These are phyloP conservation scores for Combretum micranthum DNA, from an alignment of 345 rosid species.

Conservation along the genomic window DNA sequence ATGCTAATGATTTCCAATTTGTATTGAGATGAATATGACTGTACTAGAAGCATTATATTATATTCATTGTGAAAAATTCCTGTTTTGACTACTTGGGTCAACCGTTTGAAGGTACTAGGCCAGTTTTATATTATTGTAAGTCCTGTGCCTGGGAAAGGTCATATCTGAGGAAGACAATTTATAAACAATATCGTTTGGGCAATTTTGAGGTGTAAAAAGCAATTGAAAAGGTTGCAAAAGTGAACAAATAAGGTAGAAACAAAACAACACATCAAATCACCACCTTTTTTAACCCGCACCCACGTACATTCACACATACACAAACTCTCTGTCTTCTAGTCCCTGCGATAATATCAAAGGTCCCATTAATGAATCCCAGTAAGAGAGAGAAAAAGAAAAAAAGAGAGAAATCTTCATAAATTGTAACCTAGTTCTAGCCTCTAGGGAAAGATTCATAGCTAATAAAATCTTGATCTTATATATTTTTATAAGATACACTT, in stretches of 20 bases:
- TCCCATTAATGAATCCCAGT: no score
- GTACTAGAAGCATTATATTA: no score
- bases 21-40: neutral
- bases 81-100: neutral
- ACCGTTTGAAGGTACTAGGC: neutral
- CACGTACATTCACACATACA: neutral
- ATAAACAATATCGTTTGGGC: neutral
- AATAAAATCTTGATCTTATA: no score
- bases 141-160: constrained; percentile 10
- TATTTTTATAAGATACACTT: no score
- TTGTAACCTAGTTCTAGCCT: no score
- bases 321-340: no score
- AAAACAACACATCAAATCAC: constrained; percentile 32
- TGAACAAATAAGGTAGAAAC: constrained; percentile 12
- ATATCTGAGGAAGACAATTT: constrained; percentile 7
- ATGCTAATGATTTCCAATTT: neutral
- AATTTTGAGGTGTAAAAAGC: constrained; percentile 2
- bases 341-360: no score
- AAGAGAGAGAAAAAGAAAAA: no score
- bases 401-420: no score
- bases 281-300: constrained; percentile 23
- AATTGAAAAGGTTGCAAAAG: constrained; percentile 14
- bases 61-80: no score
- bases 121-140: neutral
- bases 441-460: no score